Evolutionary conservation across 495 filamentous ascomycete species (phyloP).

Genomic region (Astrothelium subdiscretum): DNA sequence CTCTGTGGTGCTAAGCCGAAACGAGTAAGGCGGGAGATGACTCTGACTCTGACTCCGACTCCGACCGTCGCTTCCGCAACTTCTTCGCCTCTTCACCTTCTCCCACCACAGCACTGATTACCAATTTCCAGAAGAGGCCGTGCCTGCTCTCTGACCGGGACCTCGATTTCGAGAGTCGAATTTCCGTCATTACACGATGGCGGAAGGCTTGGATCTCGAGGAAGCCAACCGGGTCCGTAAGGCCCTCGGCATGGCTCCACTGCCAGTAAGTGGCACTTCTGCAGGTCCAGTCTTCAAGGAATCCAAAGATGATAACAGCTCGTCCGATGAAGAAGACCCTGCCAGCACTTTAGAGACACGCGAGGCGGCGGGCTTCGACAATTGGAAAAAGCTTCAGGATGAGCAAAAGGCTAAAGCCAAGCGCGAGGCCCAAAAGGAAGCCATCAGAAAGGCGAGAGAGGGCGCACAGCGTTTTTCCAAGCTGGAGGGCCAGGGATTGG

Average conservation of each 20-base stretch:
- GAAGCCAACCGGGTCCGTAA: conserved; percentile 88
- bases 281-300: conserved; percentile 51
- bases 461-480: conserved; percentile 59
- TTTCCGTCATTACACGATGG: conserved; percentile 42
- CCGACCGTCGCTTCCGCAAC: background rate
- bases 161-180: no score
- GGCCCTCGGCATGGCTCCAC: conserved; percentile 78
- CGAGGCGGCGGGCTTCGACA: conserved; percentile 63
- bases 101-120: background rate
- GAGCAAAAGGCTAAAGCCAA: conserved; percentile 54
- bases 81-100: background rate
- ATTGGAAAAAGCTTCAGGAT: conserved; percentile 56
- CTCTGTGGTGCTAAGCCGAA: conserved; percentile 1
- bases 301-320: conserved; percentile 34
- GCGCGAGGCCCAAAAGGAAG: conserved; percentile 64
- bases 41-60: no score
- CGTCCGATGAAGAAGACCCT: conserved; percentile 44
- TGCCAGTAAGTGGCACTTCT: conserved; percentile 61
- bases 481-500: conserved; percentile 70
- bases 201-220: conserved; percentile 75
- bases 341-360: conserved; percentile 70
- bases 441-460: conserved; percentile 83
- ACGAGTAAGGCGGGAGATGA: background rate
- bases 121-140: no score
- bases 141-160: no score